Percentiles rank a stretch among this genome's conserved stretches.
These are phyloP conservation scores for Ceratobasidium theobromae DNA, from an alignment of 1,284 basidiomycete genomes.

Conservation along the genomic window DNA sequence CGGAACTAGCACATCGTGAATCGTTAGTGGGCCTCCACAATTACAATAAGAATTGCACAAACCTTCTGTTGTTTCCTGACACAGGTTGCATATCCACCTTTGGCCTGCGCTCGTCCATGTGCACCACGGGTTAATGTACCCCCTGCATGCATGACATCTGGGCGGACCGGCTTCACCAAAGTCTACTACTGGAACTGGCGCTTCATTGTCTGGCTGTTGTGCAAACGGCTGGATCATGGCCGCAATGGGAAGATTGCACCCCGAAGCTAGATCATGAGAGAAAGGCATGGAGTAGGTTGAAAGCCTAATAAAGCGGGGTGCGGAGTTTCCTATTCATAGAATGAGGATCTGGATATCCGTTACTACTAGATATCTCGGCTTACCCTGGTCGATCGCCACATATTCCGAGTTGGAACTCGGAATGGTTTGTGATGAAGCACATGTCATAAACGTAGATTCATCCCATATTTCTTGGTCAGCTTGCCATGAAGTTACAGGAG, in stretches of 20 bases:
- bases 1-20: constrained; percentile 55
- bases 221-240: constrained; percentile 91
- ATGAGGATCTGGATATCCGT: background rate
- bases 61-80: constrained; percentile 82
- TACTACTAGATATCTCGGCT: constrained; percentile 36
- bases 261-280: constrained; percentile 75
- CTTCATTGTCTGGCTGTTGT: constrained; percentile 77
- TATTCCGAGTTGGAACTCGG: constrained; percentile 89
- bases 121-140: constrained; percentile 96
- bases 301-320: constrained; percentile 64
- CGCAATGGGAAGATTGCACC: constrained; percentile 83
- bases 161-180: constrained; percentile 72
- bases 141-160: constrained; percentile 83
- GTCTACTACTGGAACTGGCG: constrained; percentile 76
- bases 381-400: constrained; percentile 90
- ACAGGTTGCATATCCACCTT: constrained; percentile 93
- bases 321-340: constrained; percentile 58
- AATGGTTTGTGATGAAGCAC: constrained; percentile 68
- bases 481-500: constrained; percentile 82
- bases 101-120: constrained; percentile 82
- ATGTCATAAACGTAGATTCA: constrained; percentile 55
- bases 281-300: constrained; percentile 76
- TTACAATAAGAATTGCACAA: constrained; percentile 36
- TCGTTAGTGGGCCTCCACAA: background rate
- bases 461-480: constrained; percentile 84